Conservation (phyloP, 352 stramenopile species). For the Thalassiosira mediterranea region DNA sequence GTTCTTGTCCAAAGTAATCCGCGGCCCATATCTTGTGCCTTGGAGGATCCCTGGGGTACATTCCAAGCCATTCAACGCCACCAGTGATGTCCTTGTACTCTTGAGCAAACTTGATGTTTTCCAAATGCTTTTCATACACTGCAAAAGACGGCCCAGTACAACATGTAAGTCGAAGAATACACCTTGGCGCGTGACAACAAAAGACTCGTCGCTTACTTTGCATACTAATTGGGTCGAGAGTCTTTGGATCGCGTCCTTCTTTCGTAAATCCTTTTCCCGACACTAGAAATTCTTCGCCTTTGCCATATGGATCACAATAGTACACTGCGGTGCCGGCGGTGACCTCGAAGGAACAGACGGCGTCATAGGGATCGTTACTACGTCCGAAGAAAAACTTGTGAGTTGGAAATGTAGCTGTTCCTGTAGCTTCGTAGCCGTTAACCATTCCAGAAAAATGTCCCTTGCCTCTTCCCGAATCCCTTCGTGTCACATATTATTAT, state of each 20-base stretch:
- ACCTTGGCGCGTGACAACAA: background rate
- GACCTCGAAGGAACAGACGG: constrained; percentile 41
- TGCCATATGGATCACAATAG: constrained; percentile 61
- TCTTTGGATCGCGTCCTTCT: constrained; percentile 12
- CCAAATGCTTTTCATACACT: constrained; percentile 46
- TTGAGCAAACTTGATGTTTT: constrained; percentile 52
- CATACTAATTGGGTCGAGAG: background rate
- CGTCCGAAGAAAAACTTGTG: constrained; percentile 55
- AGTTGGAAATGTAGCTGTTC: constrained; percentile 55
- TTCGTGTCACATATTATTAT: no score
- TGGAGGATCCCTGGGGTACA: constrained; percentile 48
- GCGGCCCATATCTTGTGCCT: constrained; percentile 54
- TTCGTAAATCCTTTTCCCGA: background rate
- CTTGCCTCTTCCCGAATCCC: constrained; percentile 14
- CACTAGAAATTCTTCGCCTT: constrained; percentile 1
- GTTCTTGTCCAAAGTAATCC: constrained; percentile 67
- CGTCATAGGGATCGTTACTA: constrained; percentile 23
- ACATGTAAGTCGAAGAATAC: background rate
- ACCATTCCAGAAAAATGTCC: constrained; percentile 31
- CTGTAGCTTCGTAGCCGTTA: constrained; percentile 38
- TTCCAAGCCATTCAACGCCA: constrained; percentile 55
- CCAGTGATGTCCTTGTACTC: constrained; percentile 61
- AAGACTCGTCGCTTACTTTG: background rate
- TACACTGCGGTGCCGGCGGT: constrained; percentile 37
- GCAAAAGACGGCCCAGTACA: constrained; percentile 11